These are phyloP conservation scores for Ascochyta viciae-villosae DNA, from an alignment of 2,329 filamentous ascomycete genomes.

Conservation along the genomic window DNA sequence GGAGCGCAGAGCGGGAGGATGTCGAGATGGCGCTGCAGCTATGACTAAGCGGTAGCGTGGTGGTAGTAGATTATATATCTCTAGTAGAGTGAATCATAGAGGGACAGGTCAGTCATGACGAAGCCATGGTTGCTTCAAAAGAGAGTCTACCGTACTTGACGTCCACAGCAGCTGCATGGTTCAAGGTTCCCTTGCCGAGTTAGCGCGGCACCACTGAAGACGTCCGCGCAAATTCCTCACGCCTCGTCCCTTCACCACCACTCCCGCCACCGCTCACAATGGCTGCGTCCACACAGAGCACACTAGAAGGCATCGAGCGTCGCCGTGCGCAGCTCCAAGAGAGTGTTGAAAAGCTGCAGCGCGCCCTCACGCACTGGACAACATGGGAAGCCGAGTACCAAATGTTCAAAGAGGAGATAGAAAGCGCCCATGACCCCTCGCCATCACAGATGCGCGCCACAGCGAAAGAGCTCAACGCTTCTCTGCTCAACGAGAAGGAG, in stretches of 20 bases:
- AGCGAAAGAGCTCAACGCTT: conserved; percentile 66
- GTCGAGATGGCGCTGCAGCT: not conserved
- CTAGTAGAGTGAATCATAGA: too few relatives aligned
- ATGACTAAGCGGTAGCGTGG: conserved; percentile 3
- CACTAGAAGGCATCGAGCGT: conserved; percentile 73
- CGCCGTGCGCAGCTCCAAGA: conserved; percentile 78
- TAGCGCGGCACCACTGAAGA: conserved; percentile 18
- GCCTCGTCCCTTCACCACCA: conserved; percentile 9
- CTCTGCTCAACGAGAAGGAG: conserved; percentile 69
- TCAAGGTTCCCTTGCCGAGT: conserved; percentile 23
- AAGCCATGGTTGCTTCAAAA: not conserved
- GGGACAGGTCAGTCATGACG: not conserved
- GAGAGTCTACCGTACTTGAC: not conserved
- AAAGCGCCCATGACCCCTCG: conserved; percentile 46
- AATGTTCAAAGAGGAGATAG: conserved; percentile 81
- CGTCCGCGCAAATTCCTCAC: conserved; percentile 2
- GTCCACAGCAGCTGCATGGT: not conserved
- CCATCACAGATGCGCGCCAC: conserved; percentile 51
- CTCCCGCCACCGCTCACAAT: conserved; percentile 20
- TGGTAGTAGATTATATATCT: not conserved
- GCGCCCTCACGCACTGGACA: conserved; percentile 85
- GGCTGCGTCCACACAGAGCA: conserved; percentile 50
- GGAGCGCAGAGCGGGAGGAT: conserved; percentile 3
- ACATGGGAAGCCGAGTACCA: conserved; percentile 93
- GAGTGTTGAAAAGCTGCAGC: conserved; percentile 74